Evolutionary conservation across 1,284 basidiomycete genomes (phyloP), one percentile per base, ranked within the genome.

Genomic region (Cryptococcus sp.): DNA sequence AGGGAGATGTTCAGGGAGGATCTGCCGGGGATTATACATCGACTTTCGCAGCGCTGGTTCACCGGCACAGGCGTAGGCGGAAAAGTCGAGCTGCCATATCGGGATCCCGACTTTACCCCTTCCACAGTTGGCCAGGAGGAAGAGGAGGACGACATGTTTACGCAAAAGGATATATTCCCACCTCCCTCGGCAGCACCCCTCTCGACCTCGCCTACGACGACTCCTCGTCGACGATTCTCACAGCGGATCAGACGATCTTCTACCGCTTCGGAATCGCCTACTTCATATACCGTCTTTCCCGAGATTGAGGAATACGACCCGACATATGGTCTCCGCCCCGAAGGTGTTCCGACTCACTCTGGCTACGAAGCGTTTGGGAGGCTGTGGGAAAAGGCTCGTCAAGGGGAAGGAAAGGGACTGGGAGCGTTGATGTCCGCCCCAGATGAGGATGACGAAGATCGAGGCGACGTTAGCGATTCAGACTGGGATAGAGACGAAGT

Each of bases 1-100:
- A 80, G 94, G 31, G 95, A 97, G 69, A 93, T 98, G 89, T 99
- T 98, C 73, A 79, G 93, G 53, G 92, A 97, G 66, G 95, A 98
- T 71, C 74, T 99, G 10, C 95, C 95, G 0, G 86, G 89, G 1
- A 97, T 99, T 60, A 98, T 99, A 41, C 95, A 99, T 70, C 80
- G 89, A 25, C 80, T 99, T 35, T 90, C 86, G 69, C 93, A 98
- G 69, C 85, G 87, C 62, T 98, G 94, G 94, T 74, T 80, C 33
- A 59, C 60, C 3, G 62, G 64, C 12, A 63, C 64, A 14, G 67
- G 68, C 0, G 62, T 65, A 1, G 67, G 65, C 5, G 71, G 71
- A 3, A 62, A 60, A 35, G 70, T 74, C 6, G 72, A 74, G 54
- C 64, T 66, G 54, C 69, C 70, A 2, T 74, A 74, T 37, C 68